Evolutionary conservation across 1,284 basidiomycete genomes (phyloP).

Genomic region (Ganoderma lucidum): DNA sequence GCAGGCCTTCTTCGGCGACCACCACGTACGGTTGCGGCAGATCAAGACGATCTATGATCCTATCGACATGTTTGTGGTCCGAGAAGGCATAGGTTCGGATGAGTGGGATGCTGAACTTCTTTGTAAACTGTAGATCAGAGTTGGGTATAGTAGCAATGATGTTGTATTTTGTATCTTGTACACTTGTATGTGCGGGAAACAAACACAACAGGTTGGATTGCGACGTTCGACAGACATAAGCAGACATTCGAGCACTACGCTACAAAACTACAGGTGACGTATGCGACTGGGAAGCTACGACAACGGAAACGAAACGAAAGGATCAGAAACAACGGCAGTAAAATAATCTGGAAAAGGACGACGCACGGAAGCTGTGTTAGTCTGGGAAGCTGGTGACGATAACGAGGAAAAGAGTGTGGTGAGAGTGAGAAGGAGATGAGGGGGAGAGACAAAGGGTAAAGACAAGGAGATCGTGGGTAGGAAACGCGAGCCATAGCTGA

Average conservation of each 20-base stretch:
- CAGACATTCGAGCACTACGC: slow-evolving; percentile 43
- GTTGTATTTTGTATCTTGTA: slow-evolving; percentile 7
- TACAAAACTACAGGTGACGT: slow-evolving; percentile 44
- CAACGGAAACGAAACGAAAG: slow-evolving; percentile 19
- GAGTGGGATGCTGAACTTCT: slow-evolving; percentile 42
- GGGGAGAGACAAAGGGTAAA: slow-evolving; percentile 13
- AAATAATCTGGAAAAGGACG: background rate
- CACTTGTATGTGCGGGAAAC: slow-evolving; percentile 6
- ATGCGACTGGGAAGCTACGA: slow-evolving; percentile 29
- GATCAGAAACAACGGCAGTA: background rate
- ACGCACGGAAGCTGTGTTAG: slow-evolving; percentile 16
- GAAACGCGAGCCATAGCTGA: slow-evolving; percentile 21
- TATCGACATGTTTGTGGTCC: slow-evolving; percentile 50
- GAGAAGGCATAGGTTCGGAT: slow-evolving; percentile 54
- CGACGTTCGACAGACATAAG: slow-evolving; percentile 35
- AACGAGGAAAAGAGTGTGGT: slow-evolving; percentile 14
- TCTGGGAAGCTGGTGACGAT: slow-evolving; percentile 13
- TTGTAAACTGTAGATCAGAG: slow-evolving; percentile 24
- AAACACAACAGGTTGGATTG: slow-evolving; percentile 33
- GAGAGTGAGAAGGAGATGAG: slow-evolving; percentile 5
- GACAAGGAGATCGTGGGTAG: slow-evolving; percentile 20
- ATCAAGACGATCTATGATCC: slow-evolving; percentile 57
- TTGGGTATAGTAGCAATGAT: background rate
- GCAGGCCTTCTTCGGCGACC: slow-evolving; percentile 52
- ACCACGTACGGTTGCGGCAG: slow-evolving; percentile 47